Percentiles rank a stretch among this genome's conserved stretches.
Conservation (phyloP, 2,329 filamentous ascomycete genomes). For the Lanzia echinophila region DNA sequence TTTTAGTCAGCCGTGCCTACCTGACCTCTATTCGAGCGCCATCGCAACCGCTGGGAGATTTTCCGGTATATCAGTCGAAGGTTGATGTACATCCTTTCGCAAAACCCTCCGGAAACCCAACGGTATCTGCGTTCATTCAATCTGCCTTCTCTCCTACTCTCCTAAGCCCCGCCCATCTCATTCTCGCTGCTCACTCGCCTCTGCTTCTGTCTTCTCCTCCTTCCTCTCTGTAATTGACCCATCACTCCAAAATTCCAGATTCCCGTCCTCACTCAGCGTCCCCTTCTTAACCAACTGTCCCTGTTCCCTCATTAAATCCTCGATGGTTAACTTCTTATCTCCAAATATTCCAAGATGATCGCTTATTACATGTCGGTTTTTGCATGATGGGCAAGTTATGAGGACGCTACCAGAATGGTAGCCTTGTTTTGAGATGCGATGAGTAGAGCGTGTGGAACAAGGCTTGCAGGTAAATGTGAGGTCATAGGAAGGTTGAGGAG, state of each 20-base stretch:
- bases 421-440: conserved; percentile 85
- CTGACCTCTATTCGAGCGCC: no score
- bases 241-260: conserved; percentile 89
- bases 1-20: no score
- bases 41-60: no score
- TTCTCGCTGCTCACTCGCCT: not conserved
- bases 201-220: not conserved
- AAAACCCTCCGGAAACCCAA: no score
- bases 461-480: conserved; percentile 90
- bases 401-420: conserved; percentile 88
- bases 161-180: not conserved
- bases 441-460: conserved; percentile 72
- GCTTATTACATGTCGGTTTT: conserved; percentile 82
- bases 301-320: conserved; percentile 70
- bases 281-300: conserved; percentile 69
- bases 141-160: no score
- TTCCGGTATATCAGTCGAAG: no score
- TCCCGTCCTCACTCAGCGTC: conserved; percentile 66
- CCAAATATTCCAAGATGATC: conserved; percentile 84
- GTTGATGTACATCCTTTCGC: no score
- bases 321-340: conserved; percentile 61
- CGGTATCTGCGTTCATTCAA: no score
- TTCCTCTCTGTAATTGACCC: conserved; percentile 20
- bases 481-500: conserved; percentile 61
- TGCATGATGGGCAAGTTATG: conserved; percentile 80